Evolutionary conservation across 176 grass and related monocot species (phyloP).

Genomic region (Dactylis glomerata): DNA sequence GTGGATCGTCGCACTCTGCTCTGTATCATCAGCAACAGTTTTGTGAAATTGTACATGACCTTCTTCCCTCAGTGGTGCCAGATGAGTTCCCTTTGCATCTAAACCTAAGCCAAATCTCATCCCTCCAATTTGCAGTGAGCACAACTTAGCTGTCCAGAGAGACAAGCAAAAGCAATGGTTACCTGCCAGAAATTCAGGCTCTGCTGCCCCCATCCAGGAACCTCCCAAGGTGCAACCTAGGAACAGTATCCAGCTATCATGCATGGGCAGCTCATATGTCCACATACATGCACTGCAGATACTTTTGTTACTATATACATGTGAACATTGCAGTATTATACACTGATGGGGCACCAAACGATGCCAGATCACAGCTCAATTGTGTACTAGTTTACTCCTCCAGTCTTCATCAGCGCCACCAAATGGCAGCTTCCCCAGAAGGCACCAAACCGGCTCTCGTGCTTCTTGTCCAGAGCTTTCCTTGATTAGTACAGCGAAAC

Average conservation of each 20-base stretch:
- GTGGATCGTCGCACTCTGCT: background rate
- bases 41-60: background rate
- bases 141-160: background rate
- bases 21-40: background rate
- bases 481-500: constrained; percentile 33
- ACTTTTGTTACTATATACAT: background rate
- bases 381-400: constrained; percentile 12
- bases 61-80: background rate
- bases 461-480: background rate
- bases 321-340: background rate
- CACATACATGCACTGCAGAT: constrained; percentile 19
- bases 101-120: background rate
- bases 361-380: constrained; percentile 20
- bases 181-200: constrained; percentile 24
- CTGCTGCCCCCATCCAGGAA: constrained; percentile 12
- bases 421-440: constrained; percentile 30
- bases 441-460: constrained; percentile 30
- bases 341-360: constrained; percentile 22
- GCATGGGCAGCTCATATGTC: constrained; percentile 35
- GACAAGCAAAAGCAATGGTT: background rate
- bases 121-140: background rate
- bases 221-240: constrained; percentile 18
- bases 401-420: constrained; percentile 6
- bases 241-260: constrained; percentile 14
- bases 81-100: too few species aligned